phyloP scores from a whole-genome alignment of 192 early-diverging fungal genomes.

The Coemansia nantahalensis region DNA sequence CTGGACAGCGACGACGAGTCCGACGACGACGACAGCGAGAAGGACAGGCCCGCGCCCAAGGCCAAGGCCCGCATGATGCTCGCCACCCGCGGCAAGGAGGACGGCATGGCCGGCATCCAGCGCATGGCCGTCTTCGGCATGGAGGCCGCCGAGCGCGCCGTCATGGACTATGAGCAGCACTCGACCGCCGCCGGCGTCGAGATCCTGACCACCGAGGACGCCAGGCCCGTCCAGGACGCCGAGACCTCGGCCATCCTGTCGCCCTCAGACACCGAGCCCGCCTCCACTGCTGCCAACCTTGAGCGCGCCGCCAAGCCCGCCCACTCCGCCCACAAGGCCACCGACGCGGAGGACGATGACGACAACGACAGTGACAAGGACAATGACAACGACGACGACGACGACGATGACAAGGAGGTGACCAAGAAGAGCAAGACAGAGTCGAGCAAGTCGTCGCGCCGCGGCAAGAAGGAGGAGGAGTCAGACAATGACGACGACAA shows the following conservation, averaged over 20 bases:
- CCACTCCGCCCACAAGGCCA: background rate
- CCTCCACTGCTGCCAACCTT: background rate
- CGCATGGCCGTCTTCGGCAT: conserved; percentile 36
- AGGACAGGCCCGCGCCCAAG: conserved; percentile 4
- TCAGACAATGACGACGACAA: conserved; percentile 5
- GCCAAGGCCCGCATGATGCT: conserved; percentile 7
- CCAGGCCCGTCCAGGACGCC: background rate
- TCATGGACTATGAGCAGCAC: conserved; percentile 29
- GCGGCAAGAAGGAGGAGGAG: background rate
- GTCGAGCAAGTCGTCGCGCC: background rate
- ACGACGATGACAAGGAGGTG: background rate
- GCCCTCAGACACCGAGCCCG: background rate
- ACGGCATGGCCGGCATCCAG: conserved; percentile 26
- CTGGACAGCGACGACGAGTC: conserved; percentile 26
- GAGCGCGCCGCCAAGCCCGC: background rate
- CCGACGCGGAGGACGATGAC: background rate
- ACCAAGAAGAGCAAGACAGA: too few relatives aligned
- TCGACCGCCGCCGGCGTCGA: conserved; percentile 19
- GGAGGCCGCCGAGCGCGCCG: conserved; percentile 37
- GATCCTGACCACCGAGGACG: conserved; percentile 25
- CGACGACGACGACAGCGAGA: background rate
- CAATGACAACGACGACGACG: background rate
- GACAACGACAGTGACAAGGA: background rate
- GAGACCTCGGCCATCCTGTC: conserved; percentile 1
- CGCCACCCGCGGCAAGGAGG: background rate